Evolutionary conservation across 2,329 filamentous ascomycete species (phyloP), one percentile per base, ranked within the genome.

Genomic region (Diplodia seriata): DNA sequence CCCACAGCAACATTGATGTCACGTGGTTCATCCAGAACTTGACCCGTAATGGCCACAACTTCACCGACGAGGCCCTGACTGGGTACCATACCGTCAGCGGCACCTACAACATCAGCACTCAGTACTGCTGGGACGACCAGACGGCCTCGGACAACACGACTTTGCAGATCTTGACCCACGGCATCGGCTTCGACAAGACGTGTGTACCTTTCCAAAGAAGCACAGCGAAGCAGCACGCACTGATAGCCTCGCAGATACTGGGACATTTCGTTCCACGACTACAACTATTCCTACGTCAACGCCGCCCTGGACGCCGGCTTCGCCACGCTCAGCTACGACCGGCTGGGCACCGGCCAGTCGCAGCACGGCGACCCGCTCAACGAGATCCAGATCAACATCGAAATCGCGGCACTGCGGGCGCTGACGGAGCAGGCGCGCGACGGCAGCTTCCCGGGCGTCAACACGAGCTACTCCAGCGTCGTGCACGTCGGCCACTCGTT

Each of bases 401-500:
- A 90, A 74, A 77, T 89, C n/a, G 83, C 84, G 31, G 86, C 86
- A 11, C 82, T 90, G 29, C 79, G 81, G 40, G 78, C 81, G 2
- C 77, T 91, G 4, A 90, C 87, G 0, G 74, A 74, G 12, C 76
- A 79, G 70, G 78, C 87, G 1, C 84, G 85, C 36, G 72, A 75
- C 1, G 83, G 84, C 56, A 72, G 73, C 0, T 77, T 90, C 29
- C 74, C 79, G 0, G 76, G 78, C 23, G 75, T 85, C n/a, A 74
- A 74, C 33, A 71, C 75, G 56, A 70, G 53, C 23, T 82, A 80
- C 71, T 64, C 77, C 9, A 81, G 85, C 72, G 78, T 87, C 29
- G 79, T 88, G 9, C 88, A 90, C 74, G 81, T 89, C 18, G 89
- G 88, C 14, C 88, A 91, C 79, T 88, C 85, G 0, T 90, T 88